Conservation (phyloP, 495 filamentous ascomycete genomes). For the Daldinia bambusicola region DNA sequence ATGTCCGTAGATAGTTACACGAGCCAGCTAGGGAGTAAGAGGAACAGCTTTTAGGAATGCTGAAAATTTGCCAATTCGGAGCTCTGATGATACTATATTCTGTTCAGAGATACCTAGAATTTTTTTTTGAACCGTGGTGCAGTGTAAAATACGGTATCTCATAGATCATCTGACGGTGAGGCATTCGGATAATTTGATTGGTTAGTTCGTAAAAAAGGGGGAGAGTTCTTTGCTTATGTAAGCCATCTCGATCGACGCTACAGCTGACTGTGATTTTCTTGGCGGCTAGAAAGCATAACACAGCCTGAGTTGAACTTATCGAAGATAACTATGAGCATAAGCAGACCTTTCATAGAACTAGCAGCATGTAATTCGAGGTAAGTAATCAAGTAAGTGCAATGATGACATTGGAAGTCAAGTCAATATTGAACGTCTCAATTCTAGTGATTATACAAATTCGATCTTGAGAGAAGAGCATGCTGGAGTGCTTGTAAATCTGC, state of each 20-base stretch:
- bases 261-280: background rate
- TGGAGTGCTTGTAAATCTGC: conserved; percentile 8
- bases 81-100: too few relatives aligned
- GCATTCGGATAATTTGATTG: background rate
- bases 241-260: background rate
- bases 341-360: background rate
- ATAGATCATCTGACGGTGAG: background rate
- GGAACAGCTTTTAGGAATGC: too few relatives aligned
- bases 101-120: too few relatives aligned
- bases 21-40: too few relatives aligned
- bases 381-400: background rate
- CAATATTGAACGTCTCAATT: background rate
- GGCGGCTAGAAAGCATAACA: background rate
- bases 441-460: conserved; percentile 7
- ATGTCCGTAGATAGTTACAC: too few relatives aligned
- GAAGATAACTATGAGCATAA: background rate
- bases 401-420: background rate
- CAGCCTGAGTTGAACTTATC: background rate
- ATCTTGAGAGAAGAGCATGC: background rate
- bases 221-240: background rate
- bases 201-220: background rate
- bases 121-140: too few relatives aligned
- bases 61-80: too few relatives aligned
- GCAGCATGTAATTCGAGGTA: too few relatives aligned
- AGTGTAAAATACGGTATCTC: too few relatives aligned